A percentile compares a stretch with the other conserved stretches of the same genome.
Evolutionary conservation across 176 grass and related monocot genomes (phyloP).

Genomic region (Dendrocalamus sinicus): DNA sequence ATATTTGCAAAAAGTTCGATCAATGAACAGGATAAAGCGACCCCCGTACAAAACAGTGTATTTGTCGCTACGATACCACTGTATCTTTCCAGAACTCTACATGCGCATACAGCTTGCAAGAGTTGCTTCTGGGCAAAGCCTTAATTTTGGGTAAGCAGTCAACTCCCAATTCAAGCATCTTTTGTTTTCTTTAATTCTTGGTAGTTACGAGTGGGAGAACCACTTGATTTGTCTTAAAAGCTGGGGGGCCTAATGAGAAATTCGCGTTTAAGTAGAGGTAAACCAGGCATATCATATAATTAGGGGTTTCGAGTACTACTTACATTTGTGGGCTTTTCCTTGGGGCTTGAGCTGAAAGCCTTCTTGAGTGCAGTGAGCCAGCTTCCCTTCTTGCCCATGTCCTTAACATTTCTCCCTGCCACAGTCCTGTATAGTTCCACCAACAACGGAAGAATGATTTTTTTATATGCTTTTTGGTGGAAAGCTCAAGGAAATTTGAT

Average conservation of each 20-base stretch:
- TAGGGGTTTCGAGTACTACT: conserved; percentile 31
- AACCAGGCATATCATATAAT: neutral
- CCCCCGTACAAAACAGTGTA: neutral
- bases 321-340: conserved; percentile 72
- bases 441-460: neutral
- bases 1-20: neutral
- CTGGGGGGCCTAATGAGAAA: neutral
- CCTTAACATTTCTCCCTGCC: conserved; percentile 58
- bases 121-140: conserved; percentile 30
- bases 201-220: neutral
- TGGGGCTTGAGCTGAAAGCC: conserved; percentile 69
- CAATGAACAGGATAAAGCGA: neutral
- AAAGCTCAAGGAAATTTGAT: neutral
- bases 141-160: neutral
- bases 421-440: conserved; percentile 26
- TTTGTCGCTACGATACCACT: conserved; percentile 16
- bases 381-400: conserved; percentile 96
- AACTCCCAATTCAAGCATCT: neutral
- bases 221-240: neutral
- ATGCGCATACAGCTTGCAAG: neutral
- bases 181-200: conserved; percentile 1
- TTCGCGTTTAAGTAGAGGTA: neutral
- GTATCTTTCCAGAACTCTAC: neutral
- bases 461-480: neutral
- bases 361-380: conserved; percentile 88